phyloP scores from a whole-genome alignment of 1,284 basidiomycete genomes.

The Caloboletus firmus region DNA sequence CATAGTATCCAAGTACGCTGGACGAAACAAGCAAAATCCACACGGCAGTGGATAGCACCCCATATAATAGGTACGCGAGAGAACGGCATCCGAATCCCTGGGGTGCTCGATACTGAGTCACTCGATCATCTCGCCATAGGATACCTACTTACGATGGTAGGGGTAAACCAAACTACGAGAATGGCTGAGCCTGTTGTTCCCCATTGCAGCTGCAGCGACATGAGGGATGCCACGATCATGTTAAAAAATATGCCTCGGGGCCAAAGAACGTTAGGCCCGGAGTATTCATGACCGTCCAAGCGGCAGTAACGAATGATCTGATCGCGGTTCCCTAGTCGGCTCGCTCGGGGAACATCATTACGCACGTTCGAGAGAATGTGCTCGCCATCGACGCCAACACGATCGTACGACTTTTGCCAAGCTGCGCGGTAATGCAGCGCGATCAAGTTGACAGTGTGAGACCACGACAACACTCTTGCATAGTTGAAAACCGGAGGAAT shows the following conservation, averaged over 20 bases:
- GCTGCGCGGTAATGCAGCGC: conserved; percentile 24
- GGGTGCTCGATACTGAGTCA: neutral
- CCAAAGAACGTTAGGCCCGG: conserved; percentile 19
- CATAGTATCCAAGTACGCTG: conserved; percentile 38
- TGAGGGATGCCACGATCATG: conserved; percentile 36
- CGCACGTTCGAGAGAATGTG: neutral
- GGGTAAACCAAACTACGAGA: conserved; percentile 39
- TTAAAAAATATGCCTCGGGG: conserved; percentile 32
- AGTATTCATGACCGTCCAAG: conserved; percentile 3
- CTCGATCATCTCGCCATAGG: neutral
- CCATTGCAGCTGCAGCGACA: conserved; percentile 42
- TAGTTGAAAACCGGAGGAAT: conserved; percentile 37
- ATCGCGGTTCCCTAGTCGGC: conserved; percentile 27
- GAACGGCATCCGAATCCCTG: conserved; percentile 43
- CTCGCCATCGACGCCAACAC: conserved; percentile 2
- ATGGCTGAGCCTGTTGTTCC: conserved; percentile 39
- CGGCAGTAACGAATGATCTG: conserved; percentile 33
- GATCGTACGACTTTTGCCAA: conserved; percentile 11
- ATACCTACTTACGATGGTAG: conserved; percentile 31
- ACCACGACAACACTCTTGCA: conserved; percentile 31
- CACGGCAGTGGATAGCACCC: conserved; percentile 34
- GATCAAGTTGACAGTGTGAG: conserved; percentile 18
- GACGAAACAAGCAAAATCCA: conserved; percentile 43
- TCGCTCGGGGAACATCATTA: conserved; percentile 1
- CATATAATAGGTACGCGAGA: conserved; percentile 40